Conservation (phyloP, 192 early-diverging fungal species). For the Coemansia sp. region DNA sequence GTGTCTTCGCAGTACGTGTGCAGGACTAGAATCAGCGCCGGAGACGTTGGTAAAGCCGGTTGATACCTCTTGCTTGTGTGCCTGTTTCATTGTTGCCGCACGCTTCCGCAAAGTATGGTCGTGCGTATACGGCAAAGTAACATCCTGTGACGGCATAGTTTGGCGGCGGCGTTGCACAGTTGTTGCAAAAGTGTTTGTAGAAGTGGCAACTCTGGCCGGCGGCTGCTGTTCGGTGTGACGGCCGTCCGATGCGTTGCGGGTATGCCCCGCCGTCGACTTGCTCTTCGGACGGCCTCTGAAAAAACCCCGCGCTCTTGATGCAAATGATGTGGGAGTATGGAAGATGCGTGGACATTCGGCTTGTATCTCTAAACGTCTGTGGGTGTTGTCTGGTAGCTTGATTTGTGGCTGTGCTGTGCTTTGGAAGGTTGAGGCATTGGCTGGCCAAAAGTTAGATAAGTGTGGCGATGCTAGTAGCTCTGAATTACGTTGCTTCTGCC, state of each 20-base stretch:
- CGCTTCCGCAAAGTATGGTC: not conserved
- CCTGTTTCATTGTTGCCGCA: not conserved
- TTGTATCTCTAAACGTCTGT: constrained; percentile 1
- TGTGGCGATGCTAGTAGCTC: constrained; percentile 1
- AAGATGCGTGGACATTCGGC: constrained; percentile 6
- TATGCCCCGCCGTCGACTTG: constrained; percentile 5
- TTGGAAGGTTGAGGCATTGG: not conserved
- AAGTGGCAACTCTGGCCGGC: not conserved
- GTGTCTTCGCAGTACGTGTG: not conserved
- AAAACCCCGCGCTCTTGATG: constrained; percentile 14
- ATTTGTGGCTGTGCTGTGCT: not conserved
- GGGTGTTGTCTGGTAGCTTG: not conserved
- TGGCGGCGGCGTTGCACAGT: not conserved
- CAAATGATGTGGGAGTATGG: not conserved
- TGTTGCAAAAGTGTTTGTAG: not conserved
- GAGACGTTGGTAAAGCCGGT: not conserved
- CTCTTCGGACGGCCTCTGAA: constrained; percentile 22
- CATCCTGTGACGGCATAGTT: constrained; percentile 13
- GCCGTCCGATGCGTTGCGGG: constrained; percentile 13
- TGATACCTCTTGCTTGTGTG: not conserved
- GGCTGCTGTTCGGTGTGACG: constrained; percentile 5
- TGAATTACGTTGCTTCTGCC: not conserved
- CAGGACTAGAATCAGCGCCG: not conserved
- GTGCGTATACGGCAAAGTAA: constrained; percentile 14
- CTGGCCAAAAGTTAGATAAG: constrained; percentile 24